Conservation (phyloP, 768 basidiomycete genomes). For the Lentinula lateritia region DNA sequence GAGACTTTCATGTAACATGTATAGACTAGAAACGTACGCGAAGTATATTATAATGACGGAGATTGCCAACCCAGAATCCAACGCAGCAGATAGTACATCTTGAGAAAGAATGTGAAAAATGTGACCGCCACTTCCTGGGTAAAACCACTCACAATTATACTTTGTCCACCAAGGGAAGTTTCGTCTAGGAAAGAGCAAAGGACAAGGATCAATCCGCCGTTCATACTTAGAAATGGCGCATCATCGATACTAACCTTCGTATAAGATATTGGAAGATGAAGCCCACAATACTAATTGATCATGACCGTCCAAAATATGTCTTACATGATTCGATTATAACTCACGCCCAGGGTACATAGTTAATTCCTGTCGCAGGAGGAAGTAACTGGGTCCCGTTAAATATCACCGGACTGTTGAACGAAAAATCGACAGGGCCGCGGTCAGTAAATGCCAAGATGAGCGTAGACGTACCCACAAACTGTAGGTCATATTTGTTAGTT, state of each 20-base stretch:
- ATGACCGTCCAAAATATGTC: not conserved
- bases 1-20: not conserved
- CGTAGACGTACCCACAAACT: constrained; percentile 26
- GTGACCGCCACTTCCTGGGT: not conserved
- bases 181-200: not conserved
- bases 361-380: constrained; percentile 81
- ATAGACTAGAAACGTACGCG: constrained; percentile 5
- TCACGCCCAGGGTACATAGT: constrained; percentile 74
- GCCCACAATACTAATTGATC: constrained; percentile 36
- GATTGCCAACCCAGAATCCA: constrained; percentile 67
- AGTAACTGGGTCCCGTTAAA: constrained; percentile 65
- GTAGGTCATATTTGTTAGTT: constrained; percentile 17
- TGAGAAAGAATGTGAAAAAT: constrained; percentile 25
- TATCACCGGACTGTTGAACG: constrained; percentile 42
- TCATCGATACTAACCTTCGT: constrained; percentile 35
- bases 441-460: not conserved
- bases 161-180: constrained; percentile 74
- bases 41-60: constrained; percentile 53
- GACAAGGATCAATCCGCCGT: no score
- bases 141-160: constrained; percentile 56
- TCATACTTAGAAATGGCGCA: not conserved
- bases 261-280: constrained; percentile 78
- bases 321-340: constrained; percentile 5
- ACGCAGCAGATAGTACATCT: constrained; percentile 63
- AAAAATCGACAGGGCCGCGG: not conserved